phyloP scores from a whole-genome alignment of 2,329 filamentous ascomycete genomes.

The Venturia nashicola region DNA sequence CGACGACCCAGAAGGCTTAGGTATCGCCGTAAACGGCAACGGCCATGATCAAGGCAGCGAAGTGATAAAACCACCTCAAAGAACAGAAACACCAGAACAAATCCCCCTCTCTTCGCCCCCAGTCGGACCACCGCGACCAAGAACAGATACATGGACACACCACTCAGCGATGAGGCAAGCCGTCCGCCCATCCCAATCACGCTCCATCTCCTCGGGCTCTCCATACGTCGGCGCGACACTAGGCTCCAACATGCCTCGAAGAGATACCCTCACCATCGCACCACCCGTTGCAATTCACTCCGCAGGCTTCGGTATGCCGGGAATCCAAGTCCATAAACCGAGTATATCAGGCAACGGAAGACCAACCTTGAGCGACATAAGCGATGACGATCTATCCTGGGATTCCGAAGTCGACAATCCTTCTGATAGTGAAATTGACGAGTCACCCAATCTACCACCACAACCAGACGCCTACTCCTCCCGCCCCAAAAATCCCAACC shows the following conservation, averaged over 20 bases:
- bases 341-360: background rate
- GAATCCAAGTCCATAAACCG: conserved; percentile 7
- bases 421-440: conserved; percentile 4
- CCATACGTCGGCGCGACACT: background rate
- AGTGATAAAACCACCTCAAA: background rate
- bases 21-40: conserved; percentile 5
- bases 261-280: conserved; percentile 4
- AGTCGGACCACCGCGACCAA: background rate
- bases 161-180: background rate
- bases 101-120: background rate
- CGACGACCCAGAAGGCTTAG: conserved; percentile 6
- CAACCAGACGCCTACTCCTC: background rate
- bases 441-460: background rate
- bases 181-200: background rate
- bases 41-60: background rate
- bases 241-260: background rate
- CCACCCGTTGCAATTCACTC: background rate
- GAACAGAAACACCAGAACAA: conserved; percentile 3
- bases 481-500: conserved; percentile 9
- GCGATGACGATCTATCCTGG: conserved; percentile 25
- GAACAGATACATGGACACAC: background rate
- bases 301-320: conserved; percentile 4
- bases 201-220: conserved; percentile 1
- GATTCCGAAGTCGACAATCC: conserved; percentile 28
- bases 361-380: conserved; percentile 17